These are phyloP conservation scores for Nidularia sp. DNA, from an alignment of 768 basidiomycete genomes.

Conservation along the genomic window DNA sequence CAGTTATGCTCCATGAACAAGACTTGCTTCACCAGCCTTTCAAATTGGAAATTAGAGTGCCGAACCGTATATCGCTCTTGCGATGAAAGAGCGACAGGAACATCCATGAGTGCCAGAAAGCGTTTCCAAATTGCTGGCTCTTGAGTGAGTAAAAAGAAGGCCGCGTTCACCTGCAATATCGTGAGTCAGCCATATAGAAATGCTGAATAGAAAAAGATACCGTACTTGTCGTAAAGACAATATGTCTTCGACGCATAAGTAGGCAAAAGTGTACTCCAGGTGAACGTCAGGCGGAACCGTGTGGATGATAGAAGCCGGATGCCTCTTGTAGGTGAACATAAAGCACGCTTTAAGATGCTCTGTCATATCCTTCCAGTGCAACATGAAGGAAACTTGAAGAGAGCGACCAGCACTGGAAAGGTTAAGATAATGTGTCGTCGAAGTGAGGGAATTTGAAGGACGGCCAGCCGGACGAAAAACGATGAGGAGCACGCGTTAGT, in stretches of 20 bases:
- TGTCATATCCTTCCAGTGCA: too few relatives aligned
- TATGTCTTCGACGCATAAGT: slow-evolving; percentile 42
- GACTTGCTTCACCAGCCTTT: slow-evolving; percentile 57
- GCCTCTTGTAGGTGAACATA: too few relatives aligned
- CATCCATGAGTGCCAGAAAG: slow-evolving; percentile 45
- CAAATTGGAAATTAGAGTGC: slow-evolving; percentile 44
- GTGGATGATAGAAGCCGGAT: too few relatives aligned
- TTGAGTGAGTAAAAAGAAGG: slow-evolving; percentile 60
- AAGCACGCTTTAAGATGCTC: too few relatives aligned
- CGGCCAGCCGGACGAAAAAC: too few relatives aligned
- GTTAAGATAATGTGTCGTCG: too few relatives aligned
- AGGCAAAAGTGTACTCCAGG: slow-evolving; percentile 36
- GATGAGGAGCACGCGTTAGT: too few relatives aligned
- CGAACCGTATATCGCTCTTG: slow-evolving; percentile 39
- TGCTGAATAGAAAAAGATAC: slow-evolving; percentile 2
- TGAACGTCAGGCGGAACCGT: too few relatives aligned
- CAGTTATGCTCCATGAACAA: slow-evolving; percentile 60
- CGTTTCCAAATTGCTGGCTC: slow-evolving; percentile 69
- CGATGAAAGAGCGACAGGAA: slow-evolving; percentile 59
- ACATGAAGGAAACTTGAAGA: too few relatives aligned
- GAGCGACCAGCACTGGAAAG: too few relatives aligned
- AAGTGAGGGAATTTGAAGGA: too few relatives aligned
- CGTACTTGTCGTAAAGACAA: slow-evolving; percentile 38
- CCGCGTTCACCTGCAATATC: slow-evolving; percentile 50
- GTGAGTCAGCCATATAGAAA: not conserved